Evolutionary conservation across 805 yeast genomes (phyloP).

Genomic region (Wickerhamomyces sydowiorum): DNA sequence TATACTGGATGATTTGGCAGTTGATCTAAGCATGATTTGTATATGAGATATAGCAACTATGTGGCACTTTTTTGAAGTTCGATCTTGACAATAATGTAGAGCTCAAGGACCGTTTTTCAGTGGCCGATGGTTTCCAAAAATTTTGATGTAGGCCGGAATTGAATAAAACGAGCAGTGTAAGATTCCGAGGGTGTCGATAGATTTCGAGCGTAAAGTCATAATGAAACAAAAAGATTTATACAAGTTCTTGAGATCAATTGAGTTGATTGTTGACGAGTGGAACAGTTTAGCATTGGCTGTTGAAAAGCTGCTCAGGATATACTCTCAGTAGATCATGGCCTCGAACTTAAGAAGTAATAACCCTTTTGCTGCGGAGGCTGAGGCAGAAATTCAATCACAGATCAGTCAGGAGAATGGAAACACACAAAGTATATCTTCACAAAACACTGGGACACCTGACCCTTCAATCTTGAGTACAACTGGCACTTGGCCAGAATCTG

Average conservation of each 20-base stretch:
- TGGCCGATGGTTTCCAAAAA: background rate
- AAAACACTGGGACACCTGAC: background rate
- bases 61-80: background rate
- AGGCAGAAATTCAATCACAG: background rate
- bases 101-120: background rate
- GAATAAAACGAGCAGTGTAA: background rate
- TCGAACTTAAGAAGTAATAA: conserved; percentile 4
- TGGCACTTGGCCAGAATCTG: too few relatives aligned
- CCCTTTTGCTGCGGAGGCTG: conserved; percentile 10
- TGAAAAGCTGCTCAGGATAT: too few relatives aligned
- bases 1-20: background rate
- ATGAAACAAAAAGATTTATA: background rate
- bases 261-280: too few relatives aligned
- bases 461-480: background rate
- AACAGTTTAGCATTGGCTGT: too few relatives aligned
- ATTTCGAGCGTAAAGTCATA: background rate
- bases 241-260: background rate
- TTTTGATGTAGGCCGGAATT: background rate
- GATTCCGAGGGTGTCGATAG: background rate
- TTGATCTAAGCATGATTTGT: conserved; percentile 1
- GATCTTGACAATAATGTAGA: background rate
- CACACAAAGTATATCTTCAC: background rate
- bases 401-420: background rate
- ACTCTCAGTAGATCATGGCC: background rate
- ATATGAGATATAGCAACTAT: too few relatives aligned